phyloP scores from a whole-genome alignment of 805 yeast genomes.

The Zygoascus tannicola region DNA sequence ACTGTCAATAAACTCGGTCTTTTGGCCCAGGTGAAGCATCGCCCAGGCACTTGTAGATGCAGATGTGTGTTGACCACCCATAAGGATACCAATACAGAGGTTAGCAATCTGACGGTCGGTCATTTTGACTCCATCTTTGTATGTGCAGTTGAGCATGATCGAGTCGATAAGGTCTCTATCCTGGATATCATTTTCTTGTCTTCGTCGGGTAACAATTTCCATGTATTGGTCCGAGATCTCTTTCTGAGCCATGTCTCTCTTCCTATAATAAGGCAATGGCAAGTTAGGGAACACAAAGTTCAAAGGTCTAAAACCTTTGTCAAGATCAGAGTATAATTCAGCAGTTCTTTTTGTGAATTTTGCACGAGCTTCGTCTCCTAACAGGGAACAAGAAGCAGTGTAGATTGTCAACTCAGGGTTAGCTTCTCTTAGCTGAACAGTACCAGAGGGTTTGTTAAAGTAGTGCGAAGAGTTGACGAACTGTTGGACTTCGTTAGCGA shows the following conservation, averaged over 20 bases:
- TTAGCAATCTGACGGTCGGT: constrained; percentile 93
- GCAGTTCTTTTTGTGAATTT: constrained; percentile 80
- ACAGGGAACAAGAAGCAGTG: constrained; percentile 85
- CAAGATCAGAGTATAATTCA: constrained; percentile 76
- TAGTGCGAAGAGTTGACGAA: constrained; percentile 49
- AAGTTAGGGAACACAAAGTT: constrained; percentile 92
- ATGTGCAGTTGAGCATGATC: constrained; percentile 69
- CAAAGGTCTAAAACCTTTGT: constrained; percentile 92
- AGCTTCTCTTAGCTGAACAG: constrained; percentile 51
- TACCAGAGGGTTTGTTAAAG: constrained; percentile 33
- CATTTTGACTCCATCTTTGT: constrained; percentile 91
- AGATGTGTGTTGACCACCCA: constrained; percentile 99
- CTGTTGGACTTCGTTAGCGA: constrained; percentile 62
- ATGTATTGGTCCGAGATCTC: constrained; percentile 74
- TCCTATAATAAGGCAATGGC: constrained; percentile 77
- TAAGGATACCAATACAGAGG: constrained; percentile 84
- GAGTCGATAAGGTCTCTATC: constrained; percentile 86
- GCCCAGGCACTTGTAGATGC: constrained; percentile 96
- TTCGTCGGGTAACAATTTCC: constrained; percentile 65
- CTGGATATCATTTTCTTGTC: constrained; percentile 64
- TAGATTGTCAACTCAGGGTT: constrained; percentile 95
- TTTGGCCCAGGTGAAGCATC: constrained; percentile 79
- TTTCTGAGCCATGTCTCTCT: constrained; percentile 81
- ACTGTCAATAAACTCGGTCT: constrained; percentile 77
- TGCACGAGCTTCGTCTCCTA: constrained; percentile 86